A percentile compares a stretch with the other conserved stretches of the same genome.
These are phyloP conservation scores for Inga leiocalycina DNA, from an alignment of 306 rosid species.

Conservation along the genomic window DNA sequence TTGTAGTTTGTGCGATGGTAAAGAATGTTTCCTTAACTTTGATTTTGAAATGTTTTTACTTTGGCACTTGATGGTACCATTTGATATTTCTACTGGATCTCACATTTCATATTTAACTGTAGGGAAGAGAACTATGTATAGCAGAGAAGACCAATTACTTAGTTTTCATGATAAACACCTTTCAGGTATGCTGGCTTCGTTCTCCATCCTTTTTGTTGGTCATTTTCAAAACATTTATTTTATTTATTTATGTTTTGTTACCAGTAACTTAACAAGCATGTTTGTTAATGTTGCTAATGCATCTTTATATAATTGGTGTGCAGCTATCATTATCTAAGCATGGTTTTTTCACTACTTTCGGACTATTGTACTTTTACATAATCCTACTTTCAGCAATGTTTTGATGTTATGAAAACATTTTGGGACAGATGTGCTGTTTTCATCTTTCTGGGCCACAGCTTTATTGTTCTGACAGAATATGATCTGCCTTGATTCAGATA, in stretches of 20 bases:
- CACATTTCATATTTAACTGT: slow-evolving; percentile 38
- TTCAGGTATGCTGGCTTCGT: slow-evolving; percentile 67
- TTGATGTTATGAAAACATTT: slow-evolving; percentile 14
- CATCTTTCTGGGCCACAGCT: neutral
- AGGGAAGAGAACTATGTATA: slow-evolving; percentile 87
- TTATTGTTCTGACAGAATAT: neutral
- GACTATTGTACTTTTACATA: neutral
- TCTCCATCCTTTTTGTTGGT: slow-evolving; percentile 10
- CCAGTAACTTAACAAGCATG: neutral
- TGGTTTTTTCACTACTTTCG: neutral
- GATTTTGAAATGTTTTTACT: neutral
- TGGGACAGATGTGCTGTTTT: slow-evolving; percentile 12
- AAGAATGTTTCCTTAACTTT: neutral
- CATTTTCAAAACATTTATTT: neutral
- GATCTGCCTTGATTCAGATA: slow-evolving; percentile 11
- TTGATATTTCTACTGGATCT: slow-evolving; percentile 23
- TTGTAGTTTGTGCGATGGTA: slow-evolving; percentile 4
- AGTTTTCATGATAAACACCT: slow-evolving; percentile 94
- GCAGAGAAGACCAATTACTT: slow-evolving; percentile 95
- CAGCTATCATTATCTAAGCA: slow-evolving; percentile 13
- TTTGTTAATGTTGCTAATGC: neutral
- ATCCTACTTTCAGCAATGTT: slow-evolving; percentile 15
- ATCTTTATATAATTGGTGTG: slow-evolving; percentile 12
- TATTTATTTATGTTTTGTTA: neutral
- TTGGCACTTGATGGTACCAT: slow-evolving; percentile 21